Base-by-base conservation (phyloP, 306 rosid species). In the Herpetospermum pedunculosum region DNA sequence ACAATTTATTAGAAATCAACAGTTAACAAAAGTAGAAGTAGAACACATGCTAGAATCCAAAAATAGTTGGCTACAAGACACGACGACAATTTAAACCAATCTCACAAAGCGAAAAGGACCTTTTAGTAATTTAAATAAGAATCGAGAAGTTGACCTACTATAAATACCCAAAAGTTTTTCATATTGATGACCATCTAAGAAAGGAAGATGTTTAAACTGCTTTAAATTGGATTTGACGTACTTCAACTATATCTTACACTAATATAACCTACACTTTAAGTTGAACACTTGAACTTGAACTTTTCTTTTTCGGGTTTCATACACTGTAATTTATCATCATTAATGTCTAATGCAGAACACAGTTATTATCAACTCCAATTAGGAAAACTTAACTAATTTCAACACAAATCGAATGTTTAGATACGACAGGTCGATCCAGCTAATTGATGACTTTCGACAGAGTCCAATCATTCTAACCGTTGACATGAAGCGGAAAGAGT, bases 201-300 rank as follows among this genome's bases (percentile, higher is more conserved):
- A 69, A 44, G 54, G 57, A 69, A 69, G 55, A 44, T 44, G 40
- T 69, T 69, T 69, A 29, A 69, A 26, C 38, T 41, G 32, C 49
- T 44, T 43, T 25, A 15, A 69, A 69, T 26, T 26, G 55, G 41
- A 46, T 15, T 25, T 23, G 50, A 69, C 52, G 37, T 68, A 65
- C 50, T 65, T 9, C 2, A 65, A 37, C 26, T 30, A 59, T 11
- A 65, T 65, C 72, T 65, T 35, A 3, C 72, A 38, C 49, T 12
- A 41, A 65, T 4, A 65, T 40, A 19, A 65, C 32, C 73, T n/a
- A 65, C 34, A 68, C 53, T 25, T 41, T 6, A 13, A 23, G 2
- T 40, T 23, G 30, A 5, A 65, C 9, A 23, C 0, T 40, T 23
- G 30, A 5, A 65, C 9, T 21, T 43, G 14, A 38, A 38, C 50